Base-by-base conservation (phyloP, 2,329 filamentous ascomycete genomes). In the Colletotrichum lindemuthianum region DNA sequence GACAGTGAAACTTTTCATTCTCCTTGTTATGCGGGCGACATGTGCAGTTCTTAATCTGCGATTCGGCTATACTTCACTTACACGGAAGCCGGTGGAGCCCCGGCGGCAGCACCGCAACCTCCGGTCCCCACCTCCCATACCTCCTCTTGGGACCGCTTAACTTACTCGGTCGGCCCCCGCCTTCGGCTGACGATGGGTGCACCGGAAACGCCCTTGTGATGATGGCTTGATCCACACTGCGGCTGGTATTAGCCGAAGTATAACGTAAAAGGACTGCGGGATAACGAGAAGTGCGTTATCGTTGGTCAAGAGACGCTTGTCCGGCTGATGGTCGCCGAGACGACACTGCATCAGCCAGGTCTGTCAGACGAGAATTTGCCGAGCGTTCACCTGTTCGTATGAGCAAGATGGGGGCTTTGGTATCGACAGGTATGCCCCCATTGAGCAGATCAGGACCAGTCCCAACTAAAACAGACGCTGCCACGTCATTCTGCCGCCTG, bases 31-130 rank as follows among this genome's bases (percentile, higher is more conserved):
- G 37, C 39, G 32, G 53, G 36, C 44, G 44, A 34, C 16, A 11
- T 15, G 44, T 34, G 33, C 47, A 36, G 32, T 48, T 39, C 34
- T 37, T 59, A 36, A 50, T 48, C 34, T 40, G 24, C 60, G 39
- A 49, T 39, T 58, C 55, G 56, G 56, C 49, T 60, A 45, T 49
- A 60, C 56, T 51, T 45, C 49, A 60, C 60, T n/a, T 64, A 50
- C 60, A 60, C 56, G 41, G 37, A 60, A 57, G 55, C 49, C 32
- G 24, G 45, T 54, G 50, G 32, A 45, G 24, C 47, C 15, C 40
- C 53, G 47, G 59, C 24, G 39, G 40, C 9, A 40, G 34, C 41
- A 45, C 5, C 44, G 41, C 16, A 39, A 54, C 33, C 56, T 60
- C 60, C 60, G 60, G 50, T 9, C 13, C 37, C 56, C 56, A 24